Percentiles rank a stretch among this genome's conserved stretches.
Conservation (phyloP, 1,284 basidiomycete genomes). For the Cystobasidiaceae sp. region DNA sequence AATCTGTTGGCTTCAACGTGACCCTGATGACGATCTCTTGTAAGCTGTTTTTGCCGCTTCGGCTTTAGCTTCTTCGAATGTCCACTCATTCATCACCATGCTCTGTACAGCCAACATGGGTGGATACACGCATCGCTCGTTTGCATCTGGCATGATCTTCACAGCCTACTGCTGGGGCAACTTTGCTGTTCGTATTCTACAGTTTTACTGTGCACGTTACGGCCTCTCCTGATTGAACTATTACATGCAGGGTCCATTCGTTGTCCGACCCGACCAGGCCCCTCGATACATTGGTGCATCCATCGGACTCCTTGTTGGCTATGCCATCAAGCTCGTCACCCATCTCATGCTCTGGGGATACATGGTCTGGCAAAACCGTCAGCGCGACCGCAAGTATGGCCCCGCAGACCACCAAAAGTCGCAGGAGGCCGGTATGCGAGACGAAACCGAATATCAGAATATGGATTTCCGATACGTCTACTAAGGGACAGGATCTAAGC, state of each 20-base stretch:
- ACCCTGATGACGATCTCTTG: neutral
- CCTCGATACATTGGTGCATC: neutral
- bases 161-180: constrained; percentile 9
- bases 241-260: too few species aligned
- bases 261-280: neutral
- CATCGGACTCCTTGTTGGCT: neutral
- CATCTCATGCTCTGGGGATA: constrained; percentile 3
- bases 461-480: constrained; percentile 2
- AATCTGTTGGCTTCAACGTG: neutral
- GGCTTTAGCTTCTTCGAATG: too few species aligned
- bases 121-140: neutral
- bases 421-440: neutral
- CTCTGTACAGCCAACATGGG: too few species aligned
- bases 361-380: constrained; percentile 5
- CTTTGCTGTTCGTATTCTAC: neutral
- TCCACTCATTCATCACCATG: too few species aligned
- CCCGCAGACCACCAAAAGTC: neutral
- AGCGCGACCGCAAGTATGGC: constrained; percentile 1
- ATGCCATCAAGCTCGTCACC: neutral
- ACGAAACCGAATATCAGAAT: neutral
- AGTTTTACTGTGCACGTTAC: too few species aligned
- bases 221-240: too few species aligned
- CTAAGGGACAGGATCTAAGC: too few species aligned
- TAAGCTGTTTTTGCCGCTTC: too few species aligned
- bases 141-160: constrained; percentile 1